Conservation (phyloP, 1,284 basidiomycete genomes). For the Fereydounia khargensis region DNA sequence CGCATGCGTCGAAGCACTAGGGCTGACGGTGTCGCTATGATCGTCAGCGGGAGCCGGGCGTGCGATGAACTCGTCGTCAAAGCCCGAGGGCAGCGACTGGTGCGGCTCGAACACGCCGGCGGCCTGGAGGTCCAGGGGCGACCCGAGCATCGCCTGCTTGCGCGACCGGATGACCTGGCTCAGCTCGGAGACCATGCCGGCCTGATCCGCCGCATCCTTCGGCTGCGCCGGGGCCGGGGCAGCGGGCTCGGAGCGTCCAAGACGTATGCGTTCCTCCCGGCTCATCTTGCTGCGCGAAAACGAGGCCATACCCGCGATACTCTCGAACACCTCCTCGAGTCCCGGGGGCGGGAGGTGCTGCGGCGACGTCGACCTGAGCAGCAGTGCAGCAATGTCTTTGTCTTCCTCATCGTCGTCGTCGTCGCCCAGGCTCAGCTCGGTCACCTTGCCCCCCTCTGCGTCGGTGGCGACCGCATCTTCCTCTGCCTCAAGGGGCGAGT, state of each 20-base stretch:
- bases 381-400: constrained; percentile 15
- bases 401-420: constrained; percentile 17
- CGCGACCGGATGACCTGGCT: constrained; percentile 36
- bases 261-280: constrained; percentile 42
- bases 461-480: constrained; percentile 20
- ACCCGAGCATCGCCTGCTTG: too few relatives aligned
- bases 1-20: too few relatives aligned
- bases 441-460: background rate
- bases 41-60: constrained; percentile 3
- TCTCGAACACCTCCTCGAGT: constrained; percentile 49
- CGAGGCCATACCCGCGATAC: constrained; percentile 32
- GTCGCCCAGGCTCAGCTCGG: background rate
- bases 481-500: constrained; percentile 40
- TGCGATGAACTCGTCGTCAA: constrained; percentile 17
- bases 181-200: constrained; percentile 35
- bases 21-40: too few relatives aligned
- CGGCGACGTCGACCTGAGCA: constrained; percentile 35
- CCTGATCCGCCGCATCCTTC: constrained; percentile 15
- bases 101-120: background rate
- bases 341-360: constrained; percentile 42
- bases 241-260: too few relatives aligned
- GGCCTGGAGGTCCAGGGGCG: background rate
- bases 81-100: background rate
- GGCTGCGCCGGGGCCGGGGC: too few relatives aligned
- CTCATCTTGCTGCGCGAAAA: constrained; percentile 11